Evolutionary conservation across 768 basidiomycete species (phyloP), one percentile per base, ranked within the genome.

Genomic region (Trametes sanguinea): DNA sequence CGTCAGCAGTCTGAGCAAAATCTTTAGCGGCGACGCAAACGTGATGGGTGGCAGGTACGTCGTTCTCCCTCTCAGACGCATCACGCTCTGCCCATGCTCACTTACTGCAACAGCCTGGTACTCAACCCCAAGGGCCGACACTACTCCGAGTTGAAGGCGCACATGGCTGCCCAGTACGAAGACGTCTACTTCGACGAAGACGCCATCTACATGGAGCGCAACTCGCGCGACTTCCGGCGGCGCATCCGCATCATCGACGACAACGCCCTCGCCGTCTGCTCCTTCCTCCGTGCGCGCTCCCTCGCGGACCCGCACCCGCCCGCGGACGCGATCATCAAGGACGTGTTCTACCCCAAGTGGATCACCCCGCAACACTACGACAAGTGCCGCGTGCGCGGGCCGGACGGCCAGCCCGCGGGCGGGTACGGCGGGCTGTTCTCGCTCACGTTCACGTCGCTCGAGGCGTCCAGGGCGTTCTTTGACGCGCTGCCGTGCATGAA

Each of bases 21-120:
- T 98, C 32, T 98, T 99, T 77, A 95, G 93, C 64, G 96, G 96
- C 1, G 89, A 91, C 56, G 84, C 88, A 42, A 98, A 99, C 69
- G 94, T 95, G 53, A 98, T 98, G 96, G 96, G 96, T 47, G 96
- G 96, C 71, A 92, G 92, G 96, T 96, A 68, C 83, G 78, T 37
- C 52, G 17, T 14, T 30, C 45, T 9, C 35, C 42, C 35, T 11
- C 17, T 29, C 42, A 27, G 30, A 33, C 11, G 1, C 10, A 0
- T 1, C 35, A 10, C 42, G 10, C 10, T 4, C 16, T 16, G 6
- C n/a, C 9, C 14, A 16, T 14, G n/a, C 13, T 45, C 11, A 37
- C 39, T 35, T 22, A 30, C 39, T 40, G 22, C 51, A 22, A 0
- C 67, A 98, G 96, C 69, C 81, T 98, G 6, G 88, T 95, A 16